phyloP scores from a whole-genome alignment of 2,329 filamentous ascomycete species.

The Trichoderma semiorbis region DNA sequence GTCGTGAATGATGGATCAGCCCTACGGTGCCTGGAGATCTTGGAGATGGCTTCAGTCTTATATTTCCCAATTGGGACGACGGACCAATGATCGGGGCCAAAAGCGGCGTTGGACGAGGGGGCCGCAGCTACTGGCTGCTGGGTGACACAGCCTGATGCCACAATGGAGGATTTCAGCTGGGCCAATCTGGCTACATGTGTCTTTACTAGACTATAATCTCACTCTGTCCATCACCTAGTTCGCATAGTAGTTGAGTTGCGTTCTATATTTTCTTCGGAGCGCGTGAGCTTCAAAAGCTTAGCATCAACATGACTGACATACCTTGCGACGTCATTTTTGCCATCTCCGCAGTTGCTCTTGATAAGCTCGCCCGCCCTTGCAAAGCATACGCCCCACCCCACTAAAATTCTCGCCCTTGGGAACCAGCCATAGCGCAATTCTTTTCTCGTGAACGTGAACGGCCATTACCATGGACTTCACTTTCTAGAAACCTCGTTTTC shows the following conservation, averaged over 20 bases:
- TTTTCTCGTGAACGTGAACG: background rate
- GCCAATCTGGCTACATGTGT: background rate
- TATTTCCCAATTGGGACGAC: conserved; percentile 6
- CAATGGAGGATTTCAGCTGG: background rate
- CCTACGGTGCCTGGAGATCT: background rate
- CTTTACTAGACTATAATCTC: background rate
- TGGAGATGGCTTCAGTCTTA: conserved; percentile 1
- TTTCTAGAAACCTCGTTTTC: background rate
- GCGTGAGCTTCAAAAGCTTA: background rate
- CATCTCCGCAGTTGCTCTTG: conserved; percentile 2
- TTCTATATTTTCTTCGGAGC: background rate
- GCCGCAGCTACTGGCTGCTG: conserved; percentile 7
- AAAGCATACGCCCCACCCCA: conserved; percentile 10
- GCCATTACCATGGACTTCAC: background rate
- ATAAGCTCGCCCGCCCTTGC: conserved; percentile 10
- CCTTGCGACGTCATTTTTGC: background rate
- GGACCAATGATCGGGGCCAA: conserved; percentile 1
- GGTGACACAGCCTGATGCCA: background rate
- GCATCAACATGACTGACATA: background rate
- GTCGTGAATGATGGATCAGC: background rate
- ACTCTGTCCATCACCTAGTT: background rate
- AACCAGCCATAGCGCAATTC: background rate
- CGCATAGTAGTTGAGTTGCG: background rate
- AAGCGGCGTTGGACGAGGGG: conserved; percentile 1
- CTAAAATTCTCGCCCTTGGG: conserved; percentile 11